phyloP scores from a whole-genome alignment of 345 rosid genomes.

The Anacardium occidentale region DNA sequence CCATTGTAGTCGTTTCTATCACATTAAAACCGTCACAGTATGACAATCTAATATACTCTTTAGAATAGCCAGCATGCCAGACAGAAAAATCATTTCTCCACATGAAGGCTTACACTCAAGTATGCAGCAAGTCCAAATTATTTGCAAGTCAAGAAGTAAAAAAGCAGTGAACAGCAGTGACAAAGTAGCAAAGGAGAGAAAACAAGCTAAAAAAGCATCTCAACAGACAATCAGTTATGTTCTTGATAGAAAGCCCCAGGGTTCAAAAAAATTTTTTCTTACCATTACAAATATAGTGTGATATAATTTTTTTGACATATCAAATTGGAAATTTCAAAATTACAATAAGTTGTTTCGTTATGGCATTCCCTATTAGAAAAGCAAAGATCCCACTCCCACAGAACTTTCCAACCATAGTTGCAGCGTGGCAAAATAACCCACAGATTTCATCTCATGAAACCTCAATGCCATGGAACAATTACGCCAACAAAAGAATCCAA shows the following conservation, averaged over 20 bases:
- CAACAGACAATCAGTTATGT: too few relatives aligned
- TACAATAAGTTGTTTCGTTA: not conserved
- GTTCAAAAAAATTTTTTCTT: too few relatives aligned
- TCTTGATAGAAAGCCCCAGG: too few relatives aligned
- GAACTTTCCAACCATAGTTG: too few relatives aligned
- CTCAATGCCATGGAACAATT: not conserved
- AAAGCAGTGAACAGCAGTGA: not conserved
- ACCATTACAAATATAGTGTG: too few relatives aligned
- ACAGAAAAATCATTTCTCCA: not conserved
- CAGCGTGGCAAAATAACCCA: too few relatives aligned
- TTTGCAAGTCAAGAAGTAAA: not conserved
- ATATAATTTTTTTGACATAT: not conserved
- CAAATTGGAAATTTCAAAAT: not conserved
- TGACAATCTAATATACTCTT: not conserved
- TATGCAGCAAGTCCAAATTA: too few relatives aligned
- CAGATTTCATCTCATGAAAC: not conserved
- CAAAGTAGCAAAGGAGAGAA: not conserved
- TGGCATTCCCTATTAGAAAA: not conserved
- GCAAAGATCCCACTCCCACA: not conserved
- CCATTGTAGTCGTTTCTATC: not conserved
- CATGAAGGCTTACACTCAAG: too few relatives aligned
- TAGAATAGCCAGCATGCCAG: not conserved
- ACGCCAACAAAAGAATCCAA: not conserved
- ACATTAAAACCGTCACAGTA: not conserved
- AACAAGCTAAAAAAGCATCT: not conserved